Evolutionary conservation across 176 grass and related monocot genomes (phyloP), one percentile per base, ranked within the genome.

Genomic region (Guadua angustifolia): DNA sequence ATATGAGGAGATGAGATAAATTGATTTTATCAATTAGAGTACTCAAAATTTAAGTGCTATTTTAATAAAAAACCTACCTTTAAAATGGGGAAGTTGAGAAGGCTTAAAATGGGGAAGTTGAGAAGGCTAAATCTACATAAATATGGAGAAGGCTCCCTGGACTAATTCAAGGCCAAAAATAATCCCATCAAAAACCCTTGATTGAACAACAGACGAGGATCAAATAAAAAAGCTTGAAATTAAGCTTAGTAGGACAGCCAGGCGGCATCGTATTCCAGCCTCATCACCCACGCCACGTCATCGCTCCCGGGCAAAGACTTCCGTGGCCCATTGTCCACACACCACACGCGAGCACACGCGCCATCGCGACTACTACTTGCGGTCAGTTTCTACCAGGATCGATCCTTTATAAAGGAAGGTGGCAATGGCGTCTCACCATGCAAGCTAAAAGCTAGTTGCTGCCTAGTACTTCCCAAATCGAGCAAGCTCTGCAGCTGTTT

Each of bases 321-420:
- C 35, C 33, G 3, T 19, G 36, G 65, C 69, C 39, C 14, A 44
- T 9, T 29, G 32, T 10, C 73, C 58, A 56, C 47, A 24, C 42
- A 13, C 22, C 25, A 1, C 51, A 7, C 66, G 3, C n/a, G n/a
- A n/a, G n/a, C 78, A 7, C 80, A 47, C 38, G 19, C 51, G 50
- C 29, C 73, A 19, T 12, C n/a, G 60, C 24, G 44, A 9, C 61
- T 16, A 16, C 5, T 32, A 45, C 25, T 29, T 82, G 52, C 22
- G 13, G 11, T 49, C 9, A 66, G 79, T 32, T 56, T 19, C 53
- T 47, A 22, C 33, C 5, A 29, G 17, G 46, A 49, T 56, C 15
- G 61, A 64, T 55, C 57, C 47, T 85, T 70, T 97, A 97, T 97
- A 97, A 94, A 90, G 89, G 75, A 83, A 78, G 89, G 89, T 85